Base-by-base conservation (phyloP, 1,284 basidiomycete genomes). In the Apiotrichum laibachii region DNA sequence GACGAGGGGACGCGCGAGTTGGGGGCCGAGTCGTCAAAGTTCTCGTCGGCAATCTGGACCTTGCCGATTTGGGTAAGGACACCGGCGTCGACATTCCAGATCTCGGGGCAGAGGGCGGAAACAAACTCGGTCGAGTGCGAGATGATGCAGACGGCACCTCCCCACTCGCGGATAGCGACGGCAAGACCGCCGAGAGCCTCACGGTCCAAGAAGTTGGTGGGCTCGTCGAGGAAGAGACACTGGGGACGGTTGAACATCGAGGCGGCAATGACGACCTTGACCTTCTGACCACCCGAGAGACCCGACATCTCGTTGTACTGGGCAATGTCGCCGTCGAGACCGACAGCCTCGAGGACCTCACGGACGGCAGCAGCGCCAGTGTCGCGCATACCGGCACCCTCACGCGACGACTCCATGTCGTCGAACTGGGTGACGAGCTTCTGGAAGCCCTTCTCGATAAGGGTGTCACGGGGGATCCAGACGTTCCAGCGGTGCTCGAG, bases 241-340 rank as follows among this genome's bases (percentile, higher is more conserved):
- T 76, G 75, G 50, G 73, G 75, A 57, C 73, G 92, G 79, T 93
- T 93, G 90, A 93, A 96, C 62, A 97, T 82, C 74, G 92, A 92
- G 40, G 92, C 92, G 11, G 88, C 92, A 70, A 96, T 92, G 67
- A 95, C 92, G 49, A 96, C 85, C 81, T 98, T 98, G 80, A 98
- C 96, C 81, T 98, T 98, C 77, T 98, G 94, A 60, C 93, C 90
- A 77, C 91, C 92, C 22, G 89, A 92, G 55, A 93, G 80, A 40
- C 92, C 93, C 51, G 86, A 85, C 72, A 96, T 92, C 79, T 96
- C 93, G 76, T 96, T 95, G 80, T 96, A 96, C 77, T 95, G 92
- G 7, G 93, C 93, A 67, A 95, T 96, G 80, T 96, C 91, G 49
- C 93, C 95, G 79, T 98, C 92, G 51, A 99, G 83, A 53, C 95